Evolutionary conservation across 2,329 filamentous ascomycete genomes (phyloP).

Genomic region (Talaromyces verruculosus): DNA sequence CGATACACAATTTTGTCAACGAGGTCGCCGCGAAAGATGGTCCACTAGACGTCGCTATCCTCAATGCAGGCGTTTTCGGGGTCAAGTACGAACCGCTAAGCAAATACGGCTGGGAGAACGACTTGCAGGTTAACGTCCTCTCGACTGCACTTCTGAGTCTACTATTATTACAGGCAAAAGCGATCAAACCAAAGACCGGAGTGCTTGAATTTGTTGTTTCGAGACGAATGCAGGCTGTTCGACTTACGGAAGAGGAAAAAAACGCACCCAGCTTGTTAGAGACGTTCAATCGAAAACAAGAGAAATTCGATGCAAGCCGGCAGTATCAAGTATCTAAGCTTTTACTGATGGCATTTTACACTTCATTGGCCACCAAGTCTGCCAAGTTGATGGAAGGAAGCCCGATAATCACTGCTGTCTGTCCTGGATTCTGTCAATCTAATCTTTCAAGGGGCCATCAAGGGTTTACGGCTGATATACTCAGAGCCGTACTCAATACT

Average conservation of each 20-base stretch:
- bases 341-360: constrained; percentile 4
- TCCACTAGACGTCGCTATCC: constrained; percentile 1
- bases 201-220: constrained; percentile 16
- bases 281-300: constrained; percentile 9
- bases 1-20: constrained; percentile 12
- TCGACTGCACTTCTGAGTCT: constrained; percentile 8
- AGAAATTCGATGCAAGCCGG: constrained; percentile 6
- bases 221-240: constrained; percentile 12
- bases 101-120: constrained; percentile 8
- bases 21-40: neutral
- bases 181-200: neutral
- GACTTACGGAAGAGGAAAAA: constrained; percentile 2
- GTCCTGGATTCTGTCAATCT: constrained; percentile 16
- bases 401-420: constrained; percentile 10
- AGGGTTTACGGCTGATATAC: constrained; percentile 1
- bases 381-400: neutral
- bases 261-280: neutral
- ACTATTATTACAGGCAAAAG: neutral
- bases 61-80: constrained; percentile 9
- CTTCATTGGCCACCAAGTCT: neutral
- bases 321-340: constrained; percentile 17
- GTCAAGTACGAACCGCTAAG: neutral
- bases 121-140: constrained; percentile 14
- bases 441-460: constrained; percentile 16
- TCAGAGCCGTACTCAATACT: constrained; percentile 7